phyloP scores from a whole-genome alignment of 2,329 filamentous ascomycete species.

The Sclerotinia borealis region DNA sequence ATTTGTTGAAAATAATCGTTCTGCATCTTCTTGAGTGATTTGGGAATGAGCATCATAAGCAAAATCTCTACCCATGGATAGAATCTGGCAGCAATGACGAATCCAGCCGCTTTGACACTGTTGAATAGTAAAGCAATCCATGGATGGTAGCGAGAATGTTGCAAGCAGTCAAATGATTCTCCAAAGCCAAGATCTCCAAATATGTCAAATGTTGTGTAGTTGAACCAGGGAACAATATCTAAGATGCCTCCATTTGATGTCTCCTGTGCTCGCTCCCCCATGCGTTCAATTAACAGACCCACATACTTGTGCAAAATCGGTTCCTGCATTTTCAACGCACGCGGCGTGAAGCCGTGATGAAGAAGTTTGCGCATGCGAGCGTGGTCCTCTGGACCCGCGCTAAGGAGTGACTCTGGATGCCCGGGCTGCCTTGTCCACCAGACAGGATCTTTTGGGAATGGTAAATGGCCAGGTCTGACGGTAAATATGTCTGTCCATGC shows the following conservation, averaged over 20 bases:
- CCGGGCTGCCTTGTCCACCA: not conserved
- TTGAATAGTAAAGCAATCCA: conserved; percentile 6
- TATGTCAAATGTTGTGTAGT: conserved; percentile 35
- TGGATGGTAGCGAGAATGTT: conserved; percentile 13
- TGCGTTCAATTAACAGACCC: not conserved
- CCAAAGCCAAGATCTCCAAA: conserved; percentile 41
- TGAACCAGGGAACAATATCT: conserved; percentile 33
- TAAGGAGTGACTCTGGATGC: not conserved
- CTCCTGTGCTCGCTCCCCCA: not conserved
- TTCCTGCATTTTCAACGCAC: conserved; percentile 29
- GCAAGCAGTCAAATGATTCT: conserved; percentile 35
- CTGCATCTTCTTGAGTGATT: not conserved
- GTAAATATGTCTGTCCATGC: not conserved
- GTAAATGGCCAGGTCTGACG: too few relatives aligned
- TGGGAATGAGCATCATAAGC: not conserved
- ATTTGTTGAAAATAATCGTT: not conserved
- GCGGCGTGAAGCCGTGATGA: conserved; percentile 29
- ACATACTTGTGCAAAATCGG: conserved; percentile 19
- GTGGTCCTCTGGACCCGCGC: conserved; percentile 16
- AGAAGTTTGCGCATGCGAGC: conserved; percentile 25
- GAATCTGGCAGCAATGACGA: not conserved
- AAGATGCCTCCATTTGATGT: conserved; percentile 5
- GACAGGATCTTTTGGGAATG: not conserved
- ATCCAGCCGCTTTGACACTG: conserved; percentile 15
- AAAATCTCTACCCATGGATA: not conserved